Evolutionary conservation across 2,329 filamentous ascomycete genomes (phyloP), one percentile per base, ranked within the genome.

Genomic region (Aspergillus jensenii): DNA sequence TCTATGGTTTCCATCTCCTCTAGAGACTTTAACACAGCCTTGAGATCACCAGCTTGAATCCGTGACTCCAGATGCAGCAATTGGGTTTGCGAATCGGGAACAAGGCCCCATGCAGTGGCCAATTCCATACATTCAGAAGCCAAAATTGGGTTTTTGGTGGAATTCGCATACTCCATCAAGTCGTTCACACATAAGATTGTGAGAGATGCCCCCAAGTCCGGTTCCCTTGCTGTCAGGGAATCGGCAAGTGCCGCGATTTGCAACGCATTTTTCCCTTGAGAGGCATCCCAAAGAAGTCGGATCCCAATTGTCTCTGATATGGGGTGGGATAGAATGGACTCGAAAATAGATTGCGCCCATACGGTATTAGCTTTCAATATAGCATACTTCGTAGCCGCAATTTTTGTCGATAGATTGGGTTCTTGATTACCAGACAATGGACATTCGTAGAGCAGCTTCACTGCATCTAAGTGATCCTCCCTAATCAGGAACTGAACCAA

Each of bases 41-140:
- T 82, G 15, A 95, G 74, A 71, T 97, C 89, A 2, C 86, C 83
- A 4, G 87, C 85, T 39, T 84, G 83, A n/a, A 96, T 80, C 12
- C 87, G 86, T 66, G 95, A 90, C 57, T 88, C 83, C 65, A 98
- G 84, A 68, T 92, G 86, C 51, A 96, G 79, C 47, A 91, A 81
- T 64, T 85, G 88, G 0, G 92, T 96, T 50, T 81, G 79, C 11
- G 85, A 82, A 70, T 96, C 84, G 0, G 89, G 84, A 52, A 80
- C 71, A 21, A 96, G 83, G 4, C 82, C 83, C 66, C 86, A 83
- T 66, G 87, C 85, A 45, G 83, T 72, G 2, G 87, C 87, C 11
- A 97, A 76, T 1, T 83, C 76, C 47, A 91, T 81, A 61, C 93
- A 89, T 12, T 90, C 83, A 69, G 93, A 87, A 5, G 90, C 90